Evolutionary conservation across 805 yeast genomes (phyloP), one percentile per base, ranked within the genome.

Genomic region (Kodamaea jinghongensis): DNA sequence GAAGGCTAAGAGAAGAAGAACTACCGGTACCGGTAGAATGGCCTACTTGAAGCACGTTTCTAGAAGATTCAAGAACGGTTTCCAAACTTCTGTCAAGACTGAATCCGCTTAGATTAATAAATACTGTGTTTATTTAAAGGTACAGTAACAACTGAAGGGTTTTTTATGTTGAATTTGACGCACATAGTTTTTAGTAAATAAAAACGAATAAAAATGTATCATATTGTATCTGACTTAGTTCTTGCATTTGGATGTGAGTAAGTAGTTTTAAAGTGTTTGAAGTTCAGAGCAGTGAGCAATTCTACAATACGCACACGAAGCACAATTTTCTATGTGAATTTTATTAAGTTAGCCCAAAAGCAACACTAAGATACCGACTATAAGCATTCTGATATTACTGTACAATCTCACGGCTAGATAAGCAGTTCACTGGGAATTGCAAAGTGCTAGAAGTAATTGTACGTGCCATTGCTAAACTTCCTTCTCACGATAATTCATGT

Each of bases 11-110:
- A 89, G 99, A 88, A 89, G 99, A 87, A 85, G 86, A 75, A 93
- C 99, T 60, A 90, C 97, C 61, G 99, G 99, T 81, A 83, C 98
- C 73, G 99, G 99, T 78, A 95, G 99, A 80, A 87, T 88, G 95
- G 79, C 90, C 73, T 81, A 91, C 89, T 83, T 93, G 76, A 93
- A 91, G 82, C 83, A 82, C 76, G 96, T 93, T 63, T 76, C 93
- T 61, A 90, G 98, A 83, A 87, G 89, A 81, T 91, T 91, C 86
- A 87, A 90, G 86, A 91, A 91, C 83, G 95, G 89, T 72, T 93
- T 93, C 96, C 96, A 87, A 76, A 70, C 96, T 63, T 87, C 89
- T 71, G 78, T 73, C 60, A 72, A 77, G 74, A 74, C 84, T 62
- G 75, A 75, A 70, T 66, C 83, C 56, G 82, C 79, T 65, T 78